These are phyloP conservation scores for Byssothecium circinans DNA, from an alignment of 2,329 filamentous ascomycete species.

Conservation along the genomic window DNA sequence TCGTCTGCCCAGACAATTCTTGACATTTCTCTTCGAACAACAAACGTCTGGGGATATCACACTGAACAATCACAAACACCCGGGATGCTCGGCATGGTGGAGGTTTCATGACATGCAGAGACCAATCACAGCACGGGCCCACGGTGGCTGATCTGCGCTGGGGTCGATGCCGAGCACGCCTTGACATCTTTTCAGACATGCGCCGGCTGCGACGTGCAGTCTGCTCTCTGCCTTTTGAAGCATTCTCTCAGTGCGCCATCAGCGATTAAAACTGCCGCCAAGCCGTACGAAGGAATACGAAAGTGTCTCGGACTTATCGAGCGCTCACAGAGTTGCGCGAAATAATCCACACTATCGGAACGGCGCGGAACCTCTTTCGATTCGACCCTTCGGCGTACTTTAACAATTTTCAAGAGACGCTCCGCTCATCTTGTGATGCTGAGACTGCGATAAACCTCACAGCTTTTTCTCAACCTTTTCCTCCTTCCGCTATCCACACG, in stretches of 20 bases:
- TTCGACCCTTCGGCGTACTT: background rate
- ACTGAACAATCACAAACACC: background rate
- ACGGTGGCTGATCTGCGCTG: background rate
- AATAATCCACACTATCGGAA: constrained; percentile 5
- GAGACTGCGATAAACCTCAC: constrained; percentile 4
- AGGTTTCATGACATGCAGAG: background rate
- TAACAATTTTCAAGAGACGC: too few relatives aligned
- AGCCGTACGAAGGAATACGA: background rate
- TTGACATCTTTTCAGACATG: background rate
- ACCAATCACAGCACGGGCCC: background rate
- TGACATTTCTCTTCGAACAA: background rate
- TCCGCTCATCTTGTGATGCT: constrained; percentile 6
- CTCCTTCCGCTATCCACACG: background rate
- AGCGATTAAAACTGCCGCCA: constrained; percentile 5
- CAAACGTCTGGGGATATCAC: background rate
- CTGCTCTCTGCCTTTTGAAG: background rate
- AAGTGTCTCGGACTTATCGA: background rate
- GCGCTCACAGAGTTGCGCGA: background rate
- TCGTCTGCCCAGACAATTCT: background rate
- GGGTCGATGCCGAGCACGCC: background rate
- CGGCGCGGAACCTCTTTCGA: constrained; percentile 8
- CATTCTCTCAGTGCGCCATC: constrained; percentile 18
- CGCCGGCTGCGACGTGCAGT: background rate
- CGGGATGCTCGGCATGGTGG: background rate
- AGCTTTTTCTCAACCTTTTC: background rate